Evolutionary conservation across 2,329 filamentous ascomycete genomes (phyloP).

Genomic region (Penicillium sp.): DNA sequence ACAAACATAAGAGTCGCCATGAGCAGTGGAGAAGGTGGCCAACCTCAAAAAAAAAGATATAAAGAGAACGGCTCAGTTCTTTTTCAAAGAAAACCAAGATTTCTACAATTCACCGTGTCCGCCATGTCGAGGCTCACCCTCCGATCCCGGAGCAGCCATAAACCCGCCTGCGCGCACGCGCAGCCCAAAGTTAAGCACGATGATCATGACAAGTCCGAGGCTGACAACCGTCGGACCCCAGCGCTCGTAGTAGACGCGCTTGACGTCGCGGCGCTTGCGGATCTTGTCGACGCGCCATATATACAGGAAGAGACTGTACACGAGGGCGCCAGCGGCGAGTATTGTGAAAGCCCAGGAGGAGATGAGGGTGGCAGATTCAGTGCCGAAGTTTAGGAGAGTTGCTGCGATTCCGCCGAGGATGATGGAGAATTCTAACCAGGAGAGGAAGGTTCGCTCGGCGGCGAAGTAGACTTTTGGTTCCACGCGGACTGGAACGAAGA

Average conservation of each 20-base stretch:
- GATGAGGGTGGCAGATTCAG: conserved; percentile 59
- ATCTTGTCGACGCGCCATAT: conserved; percentile 86
- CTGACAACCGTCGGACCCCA: conserved; percentile 80
- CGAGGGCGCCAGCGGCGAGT: conserved; percentile 71
- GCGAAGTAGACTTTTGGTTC: conserved; percentile 98
- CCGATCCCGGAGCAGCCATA: conserved; percentile 16
- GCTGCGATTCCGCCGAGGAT: conserved; percentile 86
- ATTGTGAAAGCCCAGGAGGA: conserved; percentile 77
- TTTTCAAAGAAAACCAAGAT: not conserved
- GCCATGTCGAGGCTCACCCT: conserved; percentile 9
- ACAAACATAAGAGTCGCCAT: not conserved
- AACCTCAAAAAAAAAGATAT: not conserved
- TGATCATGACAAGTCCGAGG: conserved; percentile 66
- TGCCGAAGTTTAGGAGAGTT: conserved; percentile 77
- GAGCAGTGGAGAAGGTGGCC: not conserved
- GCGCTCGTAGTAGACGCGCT: conserved; percentile 74
- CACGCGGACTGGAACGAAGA: conserved; percentile 91
- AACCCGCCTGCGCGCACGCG: conserved; percentile 59
- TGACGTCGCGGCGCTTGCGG: conserved; percentile 74
- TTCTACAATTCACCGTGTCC: conserved; percentile 17
- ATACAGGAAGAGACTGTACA: conserved; percentile 81
- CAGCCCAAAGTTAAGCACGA: conserved; percentile 76
- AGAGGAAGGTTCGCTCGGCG: conserved; percentile 90
- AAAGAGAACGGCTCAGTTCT: not conserved
- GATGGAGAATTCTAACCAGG: conserved; percentile 96